phyloP scores from a whole-genome alignment of 2,329 filamentous ascomycete species.

The Achaetomium macrosporum region DNA sequence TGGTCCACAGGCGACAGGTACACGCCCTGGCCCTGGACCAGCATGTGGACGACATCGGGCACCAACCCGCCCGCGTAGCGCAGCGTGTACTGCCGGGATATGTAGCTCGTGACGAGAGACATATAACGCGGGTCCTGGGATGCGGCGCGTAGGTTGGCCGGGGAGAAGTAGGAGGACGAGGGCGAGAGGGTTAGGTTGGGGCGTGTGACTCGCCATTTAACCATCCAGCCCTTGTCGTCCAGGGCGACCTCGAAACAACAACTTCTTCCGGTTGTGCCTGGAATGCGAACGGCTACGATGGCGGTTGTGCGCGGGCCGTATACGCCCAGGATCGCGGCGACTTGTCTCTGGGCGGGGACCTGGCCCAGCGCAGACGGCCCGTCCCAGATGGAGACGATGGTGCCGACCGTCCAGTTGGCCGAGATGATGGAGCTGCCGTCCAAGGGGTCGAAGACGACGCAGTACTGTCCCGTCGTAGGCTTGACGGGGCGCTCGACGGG shows the following conservation, averaged over 20 bases:
- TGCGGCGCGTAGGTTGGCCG: slow-evolving; percentile 55
- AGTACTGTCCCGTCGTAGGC: slow-evolving; percentile 41
- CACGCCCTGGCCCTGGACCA: slow-evolving; percentile 57
- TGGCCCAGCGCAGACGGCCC: slow-evolving; percentile 40
- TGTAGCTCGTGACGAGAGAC: slow-evolving; percentile 43
- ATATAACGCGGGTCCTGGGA: slow-evolving; percentile 46
- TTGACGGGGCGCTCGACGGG: slow-evolving; percentile 41
- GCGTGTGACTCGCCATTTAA: slow-evolving; percentile 36
- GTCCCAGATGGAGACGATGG: slow-evolving; percentile 56
- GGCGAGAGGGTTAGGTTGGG: slow-evolving; percentile 37
- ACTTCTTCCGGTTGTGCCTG: slow-evolving; percentile 29
- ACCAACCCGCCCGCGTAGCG: slow-evolving; percentile 57
- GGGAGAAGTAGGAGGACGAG: slow-evolving; percentile 54
- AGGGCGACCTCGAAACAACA: slow-evolving; percentile 50
- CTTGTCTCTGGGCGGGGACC: slow-evolving; percentile 35
- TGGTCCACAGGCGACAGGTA: slow-evolving; percentile 51
- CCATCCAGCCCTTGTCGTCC: slow-evolving; percentile 11
- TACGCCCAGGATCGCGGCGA: slow-evolving; percentile 48
- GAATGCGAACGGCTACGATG: slow-evolving; percentile 35
- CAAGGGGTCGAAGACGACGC: slow-evolving; percentile 57
- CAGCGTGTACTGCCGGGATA: slow-evolving; percentile 51
- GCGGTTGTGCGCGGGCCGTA: slow-evolving; percentile 52
- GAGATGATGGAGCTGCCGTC: slow-evolving; percentile 58
- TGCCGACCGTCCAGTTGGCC: slow-evolving; percentile 53
- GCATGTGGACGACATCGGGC: slow-evolving; percentile 53